Evolutionary conservation across 805 yeast genomes (phyloP).

Genomic region (Wickerhamiella kurtzmanii): DNA sequence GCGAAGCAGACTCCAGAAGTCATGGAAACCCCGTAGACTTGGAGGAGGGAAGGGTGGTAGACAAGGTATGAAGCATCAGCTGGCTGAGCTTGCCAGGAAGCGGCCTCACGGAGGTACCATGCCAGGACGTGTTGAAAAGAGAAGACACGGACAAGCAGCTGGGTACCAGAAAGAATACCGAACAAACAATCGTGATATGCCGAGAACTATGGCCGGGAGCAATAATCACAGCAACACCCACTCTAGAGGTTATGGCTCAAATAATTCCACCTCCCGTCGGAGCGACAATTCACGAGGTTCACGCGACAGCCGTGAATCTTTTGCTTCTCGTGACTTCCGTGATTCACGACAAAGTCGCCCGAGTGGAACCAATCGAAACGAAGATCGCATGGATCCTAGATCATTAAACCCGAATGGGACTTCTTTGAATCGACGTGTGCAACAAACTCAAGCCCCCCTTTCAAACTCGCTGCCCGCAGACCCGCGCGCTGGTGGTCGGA

Average conservation of each 20-base stretch:
- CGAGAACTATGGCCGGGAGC: not conserved
- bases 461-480: not conserved
- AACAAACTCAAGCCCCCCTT: not conserved
- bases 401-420: not conserved
- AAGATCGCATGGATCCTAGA: not conserved
- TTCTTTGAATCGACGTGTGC: not conserved
- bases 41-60: slow-evolving; percentile 91
- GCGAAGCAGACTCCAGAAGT: slow-evolving; percentile 26
- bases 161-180: too few species aligned
- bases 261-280: too few species aligned
- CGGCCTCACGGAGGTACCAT: not conserved
- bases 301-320: not conserved
- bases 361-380: not conserved
- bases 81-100: slow-evolving; percentile 8
- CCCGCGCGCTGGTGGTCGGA: not conserved
- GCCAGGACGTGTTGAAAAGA: too few species aligned
- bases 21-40: slow-evolving; percentile 33
- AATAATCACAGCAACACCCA: not conserved
- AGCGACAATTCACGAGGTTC: too few species aligned
- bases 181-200: not conserved
- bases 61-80: slow-evolving; percentile 6
- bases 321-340: not conserved
- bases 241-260: too few species aligned
- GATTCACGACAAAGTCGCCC: not conserved
- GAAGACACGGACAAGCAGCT: too few species aligned